Base-by-base conservation (phyloP, 78 protist genomes). In the Andalucia godoyi region DNA sequence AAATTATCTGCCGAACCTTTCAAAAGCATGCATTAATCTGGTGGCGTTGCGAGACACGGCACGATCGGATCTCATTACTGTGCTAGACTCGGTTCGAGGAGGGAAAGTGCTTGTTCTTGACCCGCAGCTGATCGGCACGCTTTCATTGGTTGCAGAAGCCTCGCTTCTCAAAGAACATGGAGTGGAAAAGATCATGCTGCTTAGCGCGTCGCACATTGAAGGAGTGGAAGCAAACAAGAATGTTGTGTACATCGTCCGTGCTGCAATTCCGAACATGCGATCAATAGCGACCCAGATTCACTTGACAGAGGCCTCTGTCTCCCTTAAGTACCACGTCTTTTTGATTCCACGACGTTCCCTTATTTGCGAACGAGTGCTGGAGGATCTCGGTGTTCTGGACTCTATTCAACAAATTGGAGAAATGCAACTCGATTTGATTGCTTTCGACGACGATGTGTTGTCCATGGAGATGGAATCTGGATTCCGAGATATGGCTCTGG, bases 361-460 rank as follows among this genome's bases (percentile, higher is more conserved):
- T 15, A 7, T 84, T 38, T 86, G 91, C 65, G 73, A 84, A 29
- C 57, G 74, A 10, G 67, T 80, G 17, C 77, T 90, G 23, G 88
- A 81, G 27, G 91, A 86, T 23, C 70, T 41, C 45, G 95, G 93
- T 29, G 88, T 84, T 2, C 50, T 42, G 36, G 71, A 61, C 41
- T 57, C 41, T 9, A 43, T 83, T 21, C n/a, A n/a, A n/a, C 2
- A 25, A 7, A 12, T 79, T 18, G 54, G 49, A 7, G 79, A 76
- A 49, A 37, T 68, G 33, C 68, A 68, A 3, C 25, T 90, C 8
- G 90, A 83, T 43, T 32, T 92, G 10, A 21, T 92, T 17, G 92
- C 94, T 2, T 51, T 83, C 37, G 95, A 90, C 27, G 69, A 70
- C 38, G 97, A 93, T 51, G 63, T 91, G 17, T 66, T 93, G 9